Evolutionary conservation across 2,329 filamentous ascomycete genomes (phyloP), one percentile per base, ranked within the genome.

Genomic region (Pyrenophora teres): DNA sequence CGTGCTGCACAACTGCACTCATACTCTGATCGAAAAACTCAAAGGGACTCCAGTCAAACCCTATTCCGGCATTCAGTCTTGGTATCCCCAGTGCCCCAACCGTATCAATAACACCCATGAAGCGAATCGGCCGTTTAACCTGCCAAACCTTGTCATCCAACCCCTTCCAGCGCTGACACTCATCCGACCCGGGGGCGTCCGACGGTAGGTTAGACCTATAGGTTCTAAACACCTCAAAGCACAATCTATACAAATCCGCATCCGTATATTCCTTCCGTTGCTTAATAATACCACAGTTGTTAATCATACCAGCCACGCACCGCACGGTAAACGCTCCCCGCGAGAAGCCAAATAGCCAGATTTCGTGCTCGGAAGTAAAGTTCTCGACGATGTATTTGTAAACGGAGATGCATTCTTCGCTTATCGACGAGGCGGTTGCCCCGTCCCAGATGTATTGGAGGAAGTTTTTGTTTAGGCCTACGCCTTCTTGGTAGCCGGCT

Each of bases 301-400:
- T 74, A 43, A 79, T 74, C 62, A 79, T 74, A 39, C 76, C 77
- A 3, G 72, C 76, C 0, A 78, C 68, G 41, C 70, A 74, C 7
- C 76, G 71, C 23, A 74, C 73, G 0, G 75, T 80, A 52, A 73
- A 80, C 1, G 77, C 73, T n/a, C 77, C 77, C 33, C 77, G 67
- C 5, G 74, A 77, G 59, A 78, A 78, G 2, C 77, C 77, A 30
- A 78, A 68, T 3, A 79, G 57, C 61, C 74, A 79, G 36, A 79
- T 77, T 9, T 76, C 75, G 42, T 78, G 72, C 1, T 69, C 65
- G 4, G 52, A 45, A 1, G 63, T 67, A 43, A 65, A 74, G 46
- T 73, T 52, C 18, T 72, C 60, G 0, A 72, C 71, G 19, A 74
- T 72, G 56, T 67, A 74, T 9, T 62, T 60, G 59, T 74, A 74